Evolutionary conservation across 192 early-diverging fungal genomes (phyloP), one percentile per base, ranked within the genome.

Genomic region (Coemansia biformis): DNA sequence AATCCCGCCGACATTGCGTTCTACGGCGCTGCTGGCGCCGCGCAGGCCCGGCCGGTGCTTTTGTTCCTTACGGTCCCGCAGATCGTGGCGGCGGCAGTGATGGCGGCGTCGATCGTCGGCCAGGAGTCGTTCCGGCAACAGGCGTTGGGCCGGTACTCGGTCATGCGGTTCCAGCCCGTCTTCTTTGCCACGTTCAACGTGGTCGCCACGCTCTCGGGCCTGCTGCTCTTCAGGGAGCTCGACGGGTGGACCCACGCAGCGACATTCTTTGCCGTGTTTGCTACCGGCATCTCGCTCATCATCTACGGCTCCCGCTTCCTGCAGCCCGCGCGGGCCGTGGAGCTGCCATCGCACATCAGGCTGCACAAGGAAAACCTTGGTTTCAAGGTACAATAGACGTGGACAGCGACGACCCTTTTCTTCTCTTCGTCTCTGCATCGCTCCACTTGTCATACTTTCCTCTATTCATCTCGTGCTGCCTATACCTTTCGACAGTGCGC

Each of bases 131-230:
- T 68, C 17, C 23, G 72, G 26, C 72, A 75, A 46, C 59, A 68
- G 53, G 72, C 72, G 42, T 57, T 75, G 56, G 72, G 72, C 31
- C 51, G 47, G 31, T 75, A 55, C 47, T 41, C 72, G 33, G 65
- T 64, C 4, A 63, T 68, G 59, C 55, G 68, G 50, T 67, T 75
- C 43, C 72, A 75, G 60, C 72, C 72, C 0, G 64, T 75, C 51
- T 75, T 75, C 42, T 75, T 75, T 53, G 72, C 72, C 33, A 64
- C 65, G 7, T 75, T 51, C 47, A 75, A 75, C 43, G 61, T 68
- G 26, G 52, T 64, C 11, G 72, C 72, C 8, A 68, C 65, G 37
- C 60, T 68, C 19, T 28, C 61, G 4, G 55, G 72, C 0, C 53
- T 75, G 19, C 13, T 60, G 35, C 65, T 75, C 53, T 75, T 75